Evolutionary conservation across 441 rosid species (phyloP), one percentile per base, ranked within the genome.

Genomic region (Hura crepitans): DNA sequence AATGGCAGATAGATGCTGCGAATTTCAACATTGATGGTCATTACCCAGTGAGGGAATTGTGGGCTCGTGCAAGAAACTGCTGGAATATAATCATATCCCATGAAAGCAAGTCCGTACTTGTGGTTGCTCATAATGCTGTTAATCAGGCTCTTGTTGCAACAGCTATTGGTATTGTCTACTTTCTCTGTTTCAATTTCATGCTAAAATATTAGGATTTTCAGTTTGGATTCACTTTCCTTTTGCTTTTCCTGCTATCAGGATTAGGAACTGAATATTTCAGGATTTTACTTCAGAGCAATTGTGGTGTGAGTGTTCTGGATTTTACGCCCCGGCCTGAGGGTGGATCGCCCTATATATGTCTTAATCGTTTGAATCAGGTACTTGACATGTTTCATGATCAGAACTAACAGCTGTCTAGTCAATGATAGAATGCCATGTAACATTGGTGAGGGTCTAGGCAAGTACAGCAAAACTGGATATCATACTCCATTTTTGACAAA

Each of bases 111-210:
- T 93, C 90, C 47, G 83, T 87, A 81, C 98, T 93, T 65, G 92
- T 93, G 81, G 98, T 91, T 74, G 97, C 97, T 74, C 98, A 93
- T 80, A 93, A 93, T 80, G 98, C 97, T 75, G 89, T 91, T 73
- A 89, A 91, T 69, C 98, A 91, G 78, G 97, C 95, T 79, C 97
- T 93, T 68, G 67, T 91, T 77, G 94, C 92, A 18, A 85, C 97
- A 5, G 93, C 97, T 6, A 84, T 91, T 27, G 98, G 98, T 91
- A 82, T 73, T 74, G 30, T 67, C 67, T 43, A 27, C 53, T 62
- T 61, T 67, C 55, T 67, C 43, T 55, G 35, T 68, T 65, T 51
- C 66, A 18, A 20, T 66, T 65, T 70, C 20, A 22, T 42, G 62
- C 42, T 46, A 15, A 31, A 37, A 27, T 63, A 0, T 33, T 2